A percentile compares a stretch with the other conserved stretches of the same genome.
Evolutionary conservation across 164 flowering plant species (phyloP).

Genomic region (Dillenia turbinata): DNA sequence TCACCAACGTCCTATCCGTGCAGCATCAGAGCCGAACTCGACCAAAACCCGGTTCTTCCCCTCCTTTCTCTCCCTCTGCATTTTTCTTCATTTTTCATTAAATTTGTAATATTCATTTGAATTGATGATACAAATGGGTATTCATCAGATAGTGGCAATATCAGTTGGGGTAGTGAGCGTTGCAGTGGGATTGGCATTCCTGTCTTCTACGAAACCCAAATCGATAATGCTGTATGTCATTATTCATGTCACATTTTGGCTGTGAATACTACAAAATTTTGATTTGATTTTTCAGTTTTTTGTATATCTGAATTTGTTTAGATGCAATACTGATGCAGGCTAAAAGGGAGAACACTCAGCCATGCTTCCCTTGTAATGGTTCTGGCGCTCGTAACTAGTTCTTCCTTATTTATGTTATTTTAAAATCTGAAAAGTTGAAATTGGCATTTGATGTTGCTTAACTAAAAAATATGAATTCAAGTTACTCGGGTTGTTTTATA

Average conservation of each 20-base stretch:
- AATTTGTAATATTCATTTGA: neutral
- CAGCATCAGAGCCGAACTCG: constrained; percentile 61
- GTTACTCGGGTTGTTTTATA: neutral
- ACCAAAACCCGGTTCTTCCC: constrained; percentile 45
- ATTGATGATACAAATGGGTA: neutral
- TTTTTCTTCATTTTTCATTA: neutral
- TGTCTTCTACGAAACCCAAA: constrained; percentile 84
- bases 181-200: constrained; percentile 94
- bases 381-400: constrained; percentile 65
- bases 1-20: constrained; percentile 40
- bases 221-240: constrained; percentile 74
- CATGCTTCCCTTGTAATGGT: constrained; percentile 93
- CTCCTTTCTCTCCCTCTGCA: neutral
- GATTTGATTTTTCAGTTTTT: neutral
- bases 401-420: neutral
- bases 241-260: neutral
- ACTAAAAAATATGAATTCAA: neutral
- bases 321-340: constrained; percentile 43
- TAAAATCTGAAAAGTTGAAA: neutral
- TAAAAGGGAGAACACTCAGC: constrained; percentile 87
- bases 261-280: too few relatives aligned
- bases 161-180: constrained; percentile 86
- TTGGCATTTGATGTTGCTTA: too few relatives aligned
- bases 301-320: neutral
- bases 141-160: constrained; percentile 65